Evolutionary conservation across 2,329 filamentous ascomycete species (phyloP), one percentile per base, ranked within the genome.

Genomic region (Botrytis galanthina): DNA sequence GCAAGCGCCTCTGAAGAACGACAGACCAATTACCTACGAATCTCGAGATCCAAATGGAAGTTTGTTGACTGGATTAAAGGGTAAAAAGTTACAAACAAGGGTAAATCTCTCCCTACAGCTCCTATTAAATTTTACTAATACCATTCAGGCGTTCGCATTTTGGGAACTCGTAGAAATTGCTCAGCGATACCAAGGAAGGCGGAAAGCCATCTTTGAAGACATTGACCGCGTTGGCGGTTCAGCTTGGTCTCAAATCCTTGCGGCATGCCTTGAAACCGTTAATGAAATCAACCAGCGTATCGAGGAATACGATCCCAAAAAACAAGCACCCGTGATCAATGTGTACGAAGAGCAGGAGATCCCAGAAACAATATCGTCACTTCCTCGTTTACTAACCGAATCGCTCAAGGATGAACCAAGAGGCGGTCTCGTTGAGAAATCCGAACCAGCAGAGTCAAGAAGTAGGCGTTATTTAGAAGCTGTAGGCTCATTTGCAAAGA

Each of bases 21-120:
- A 88, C n/a, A 88, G 91, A 78, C 94, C 95, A 6, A 87, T 98
- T 73, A 97, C 94, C 0, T 88, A 88, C 29, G 93, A 95, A 77
- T 93, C 94, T 26, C 96, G 93, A 80, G 95, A 98, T 81, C 93
- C 95, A 0, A 98, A 97, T 79, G 94, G 94, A 51, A 97, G 93
- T 80, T 85, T 98, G 42, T 82, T 98, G 67, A 94, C 91, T 73
- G 95, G 95, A 0, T 82, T 98, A 63, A 95, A 91, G 81, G 91
- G 91, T 76, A 96, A 94, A 83, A 96, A 95, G 81, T 86, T 93
- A 14, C 86, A 93, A 16, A 90, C 93, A 74, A 91, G 89, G 83
- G 91, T 92, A 83, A 78, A 85, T 81, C 22, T 12, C 18, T 22
- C 46, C 3, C 42, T n/a, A 44, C 10, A 32, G 29, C 9, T 59